A percentile compares a stretch with the other conserved stretches of the same genome.
Conservation (phyloP, 495 filamentous ascomycete species). For the Daldinia decipiens region DNA sequence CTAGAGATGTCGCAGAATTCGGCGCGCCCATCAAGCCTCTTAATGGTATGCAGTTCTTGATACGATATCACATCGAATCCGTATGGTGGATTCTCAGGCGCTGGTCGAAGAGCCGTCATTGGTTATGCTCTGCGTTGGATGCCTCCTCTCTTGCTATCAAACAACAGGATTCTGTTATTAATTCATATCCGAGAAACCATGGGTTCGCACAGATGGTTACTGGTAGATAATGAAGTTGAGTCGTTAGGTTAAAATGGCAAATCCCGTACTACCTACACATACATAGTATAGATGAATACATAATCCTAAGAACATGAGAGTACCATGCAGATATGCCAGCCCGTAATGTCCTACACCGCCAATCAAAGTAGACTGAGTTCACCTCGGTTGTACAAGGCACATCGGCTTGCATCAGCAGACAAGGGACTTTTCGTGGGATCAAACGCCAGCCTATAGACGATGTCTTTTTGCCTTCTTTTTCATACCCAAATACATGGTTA, state of each 20-base stretch:
- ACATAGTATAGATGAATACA: background rate
- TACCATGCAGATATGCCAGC: background rate
- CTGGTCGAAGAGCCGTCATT: background rate
- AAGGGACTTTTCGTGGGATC: background rate
- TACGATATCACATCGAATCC: conserved; percentile 1
- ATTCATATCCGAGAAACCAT: too few species aligned
- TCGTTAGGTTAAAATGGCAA: background rate
- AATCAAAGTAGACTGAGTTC: background rate
- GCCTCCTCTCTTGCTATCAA: background rate
- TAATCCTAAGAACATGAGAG: background rate
- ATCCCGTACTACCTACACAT: background rate
- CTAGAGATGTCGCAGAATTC: conserved; percentile 2
- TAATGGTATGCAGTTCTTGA: background rate
- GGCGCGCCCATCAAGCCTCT: conserved; percentile 7
- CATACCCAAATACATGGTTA: background rate
- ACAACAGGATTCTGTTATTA: background rate
- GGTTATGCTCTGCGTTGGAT: background rate
- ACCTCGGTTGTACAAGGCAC: background rate
- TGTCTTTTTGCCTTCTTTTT: background rate
- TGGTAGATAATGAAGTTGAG: background rate
- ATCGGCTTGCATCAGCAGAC: conserved; percentile 1
- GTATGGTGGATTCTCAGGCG: conserved; percentile 12
- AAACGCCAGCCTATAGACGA: background rate
- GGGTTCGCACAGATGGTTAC: too few species aligned
- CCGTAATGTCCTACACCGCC: background rate